phyloP scores from a whole-genome alignment of 257 asterid species.

The Verbascum thapsus region DNA sequence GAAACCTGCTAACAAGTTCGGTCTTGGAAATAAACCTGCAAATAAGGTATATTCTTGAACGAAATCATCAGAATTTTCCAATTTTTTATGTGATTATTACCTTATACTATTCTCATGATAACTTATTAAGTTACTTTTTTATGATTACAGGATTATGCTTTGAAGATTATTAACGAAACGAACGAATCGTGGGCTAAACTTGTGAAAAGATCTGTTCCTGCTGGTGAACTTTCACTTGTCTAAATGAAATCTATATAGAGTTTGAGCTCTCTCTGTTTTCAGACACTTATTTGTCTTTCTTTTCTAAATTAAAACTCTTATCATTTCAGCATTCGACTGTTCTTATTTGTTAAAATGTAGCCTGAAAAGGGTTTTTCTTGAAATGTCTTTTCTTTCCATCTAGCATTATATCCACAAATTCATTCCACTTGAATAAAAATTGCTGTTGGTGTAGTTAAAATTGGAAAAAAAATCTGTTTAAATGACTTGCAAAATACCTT shows the following conservation, averaged over 20 bases:
- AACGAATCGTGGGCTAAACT: conserved; percentile 94
- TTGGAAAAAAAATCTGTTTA: too few relatives aligned
- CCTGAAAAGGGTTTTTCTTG: conserved; percentile 13
- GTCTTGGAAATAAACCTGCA: conserved; percentile 92
- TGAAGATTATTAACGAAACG: conserved; percentile 79
- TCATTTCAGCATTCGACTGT: conserved; percentile 24
- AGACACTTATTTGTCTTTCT: conserved; percentile 28
- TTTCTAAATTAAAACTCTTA: conserved; percentile 15
- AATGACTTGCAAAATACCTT: too few relatives aligned
- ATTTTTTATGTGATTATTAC: not conserved
- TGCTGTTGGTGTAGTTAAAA: too few relatives aligned
- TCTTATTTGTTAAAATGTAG: conserved; percentile 9
- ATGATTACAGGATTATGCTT: conserved; percentile 75
- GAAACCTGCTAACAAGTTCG: conserved; percentile 92
- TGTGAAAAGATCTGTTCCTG: conserved; percentile 79
- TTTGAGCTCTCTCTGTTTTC: conserved; percentile 7
- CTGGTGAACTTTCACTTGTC: conserved; percentile 93
- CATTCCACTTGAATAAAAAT: too few relatives aligned
- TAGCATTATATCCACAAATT: not conserved
- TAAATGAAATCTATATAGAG: conserved; percentile 34
- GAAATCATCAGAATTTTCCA: not conserved
- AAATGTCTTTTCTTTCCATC: conserved; percentile 18
- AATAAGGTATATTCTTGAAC: conserved; percentile 59
- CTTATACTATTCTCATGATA: too few relatives aligned
- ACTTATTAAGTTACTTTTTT: conserved; percentile 12